A percentile compares a stretch with the other conserved stretches of the same genome.
These are phyloP conservation scores for Firmiana major DNA, from an alignment of 345 rosid species.

Conservation along the genomic window DNA sequence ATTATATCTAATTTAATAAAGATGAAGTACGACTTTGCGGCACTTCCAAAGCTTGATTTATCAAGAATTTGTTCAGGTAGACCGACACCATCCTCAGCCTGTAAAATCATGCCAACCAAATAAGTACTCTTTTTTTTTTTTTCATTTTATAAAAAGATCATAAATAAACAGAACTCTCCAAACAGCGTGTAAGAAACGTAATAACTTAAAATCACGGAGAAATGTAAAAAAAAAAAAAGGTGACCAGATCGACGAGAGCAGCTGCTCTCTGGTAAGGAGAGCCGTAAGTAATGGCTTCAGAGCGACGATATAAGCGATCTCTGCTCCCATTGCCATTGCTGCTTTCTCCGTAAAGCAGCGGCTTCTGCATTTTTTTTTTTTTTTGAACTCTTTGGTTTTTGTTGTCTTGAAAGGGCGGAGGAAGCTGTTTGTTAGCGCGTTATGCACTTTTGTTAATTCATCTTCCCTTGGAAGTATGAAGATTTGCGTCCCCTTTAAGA, in stretches of 20 bases:
- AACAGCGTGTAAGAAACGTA: not conserved
- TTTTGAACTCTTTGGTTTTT: not conserved
- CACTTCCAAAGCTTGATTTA: constrained; percentile 53
- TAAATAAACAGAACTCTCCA: not conserved
- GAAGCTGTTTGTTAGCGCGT: too few species aligned
- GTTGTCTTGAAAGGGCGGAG: too few species aligned
- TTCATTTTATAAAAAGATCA: too few species aligned
- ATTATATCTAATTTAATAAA: constrained; percentile 56
- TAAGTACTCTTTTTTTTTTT: not conserved
- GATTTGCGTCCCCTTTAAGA: too few species aligned
- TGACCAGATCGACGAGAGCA: constrained; percentile 95
- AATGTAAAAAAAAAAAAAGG: not conserved
- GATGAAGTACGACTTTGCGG: constrained; percentile 62
- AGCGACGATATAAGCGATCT: constrained; percentile 45
- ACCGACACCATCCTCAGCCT: constrained; percentile 97
- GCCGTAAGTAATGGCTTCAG: constrained; percentile 77
- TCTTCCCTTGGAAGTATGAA: too few species aligned
- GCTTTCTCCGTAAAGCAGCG: constrained; percentile 47
- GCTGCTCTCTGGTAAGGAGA: constrained; percentile 87
- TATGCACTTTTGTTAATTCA: too few species aligned
- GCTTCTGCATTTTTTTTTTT: constrained; percentile 39
- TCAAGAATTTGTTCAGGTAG: constrained; percentile 86
- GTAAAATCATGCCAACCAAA: constrained; percentile 19
- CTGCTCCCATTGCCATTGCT: constrained; percentile 26
- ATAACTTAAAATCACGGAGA: too few species aligned